A percentile compares a stretch with the other conserved stretches of the same genome.
These are phyloP conservation scores for Shiraia bambusicola DNA, from an alignment of 2,329 filamentous ascomycete genomes.

Conservation along the genomic window DNA sequence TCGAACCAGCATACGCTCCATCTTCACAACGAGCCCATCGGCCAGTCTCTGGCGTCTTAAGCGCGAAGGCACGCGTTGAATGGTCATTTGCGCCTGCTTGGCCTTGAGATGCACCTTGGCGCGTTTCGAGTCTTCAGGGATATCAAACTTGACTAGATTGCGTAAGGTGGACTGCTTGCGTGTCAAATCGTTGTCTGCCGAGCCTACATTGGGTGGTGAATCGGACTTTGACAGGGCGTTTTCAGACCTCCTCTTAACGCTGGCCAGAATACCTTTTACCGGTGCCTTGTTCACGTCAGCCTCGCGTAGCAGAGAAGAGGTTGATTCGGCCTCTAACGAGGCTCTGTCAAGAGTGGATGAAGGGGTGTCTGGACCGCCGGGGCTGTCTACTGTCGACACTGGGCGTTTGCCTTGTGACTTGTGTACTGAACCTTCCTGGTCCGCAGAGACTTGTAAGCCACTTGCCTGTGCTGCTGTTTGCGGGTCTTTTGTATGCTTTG, in stretches of 20 bases:
- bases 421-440: slow-evolving; percentile 14
- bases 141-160: slow-evolving; percentile 46
- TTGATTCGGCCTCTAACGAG: slow-evolving; percentile 41
- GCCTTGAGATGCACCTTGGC: slow-evolving; percentile 44
- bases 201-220: slow-evolving; percentile 4
- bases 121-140: slow-evolving; percentile 44
- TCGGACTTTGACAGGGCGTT: slow-evolving; percentile 17
- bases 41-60: slow-evolving; percentile 46
- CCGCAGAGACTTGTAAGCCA: slow-evolving; percentile 32
- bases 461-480: slow-evolving; percentile 24
- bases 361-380: slow-evolving; percentile 28
- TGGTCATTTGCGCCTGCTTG: slow-evolving; percentile 43
- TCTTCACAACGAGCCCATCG: slow-evolving; percentile 65
- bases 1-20: slow-evolving; percentile 68
- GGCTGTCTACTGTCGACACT: slow-evolving; percentile 33
- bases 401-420: slow-evolving; percentile 32
- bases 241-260: slow-evolving; percentile 31
- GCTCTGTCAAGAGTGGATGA: slow-evolving; percentile 28
- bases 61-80: slow-evolving; percentile 36
- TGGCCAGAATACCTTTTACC: slow-evolving; percentile 33
- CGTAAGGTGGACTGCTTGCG: slow-evolving; percentile 35
- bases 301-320: slow-evolving; percentile 40
- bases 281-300: slow-evolving; percentile 39
- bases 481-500: slow-evolving; percentile 15
- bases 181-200: slow-evolving; percentile 14